Conservation (phyloP, 2,329 filamentous ascomycete species). For the Chaetomiaceae sp. region DNA sequence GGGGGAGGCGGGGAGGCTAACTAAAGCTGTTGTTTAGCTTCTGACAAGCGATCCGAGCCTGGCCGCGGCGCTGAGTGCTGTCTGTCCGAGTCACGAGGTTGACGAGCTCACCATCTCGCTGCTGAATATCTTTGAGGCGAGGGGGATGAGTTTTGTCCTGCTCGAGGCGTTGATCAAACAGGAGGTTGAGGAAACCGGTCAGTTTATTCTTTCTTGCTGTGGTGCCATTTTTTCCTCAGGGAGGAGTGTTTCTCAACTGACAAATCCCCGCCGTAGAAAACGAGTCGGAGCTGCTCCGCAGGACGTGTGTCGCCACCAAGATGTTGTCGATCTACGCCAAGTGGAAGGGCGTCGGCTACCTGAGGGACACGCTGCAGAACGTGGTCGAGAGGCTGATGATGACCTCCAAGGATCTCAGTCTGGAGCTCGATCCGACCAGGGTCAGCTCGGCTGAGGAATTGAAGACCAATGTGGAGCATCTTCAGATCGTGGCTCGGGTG, state of each 20-base stretch:
- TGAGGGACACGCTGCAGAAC: slow-evolving; percentile 60
- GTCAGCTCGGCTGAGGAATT: slow-evolving; percentile 57
- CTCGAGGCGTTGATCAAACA: slow-evolving; percentile 64
- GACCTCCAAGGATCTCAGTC: slow-evolving; percentile 61
- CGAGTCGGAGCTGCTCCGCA: slow-evolving; percentile 61
- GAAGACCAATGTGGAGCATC: slow-evolving; percentile 60
- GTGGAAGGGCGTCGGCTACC: slow-evolving; percentile 62
- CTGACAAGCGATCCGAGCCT: slow-evolving; percentile 59
- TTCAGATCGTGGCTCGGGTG: slow-evolving; percentile 63
- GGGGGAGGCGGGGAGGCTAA: neutral
- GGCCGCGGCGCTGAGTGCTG: slow-evolving; percentile 58
- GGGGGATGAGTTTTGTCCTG: slow-evolving; percentile 58
- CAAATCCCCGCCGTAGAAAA: slow-evolving; percentile 50
- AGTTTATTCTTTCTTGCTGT: slow-evolving; percentile 12
- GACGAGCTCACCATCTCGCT: slow-evolving; percentile 65
- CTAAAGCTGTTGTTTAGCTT: slow-evolving; percentile 36
- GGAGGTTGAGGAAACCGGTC: slow-evolving; percentile 62
- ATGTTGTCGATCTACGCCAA: slow-evolving; percentile 68
- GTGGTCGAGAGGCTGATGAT: slow-evolving; percentile 62
- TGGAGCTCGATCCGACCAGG: slow-evolving; percentile 62
- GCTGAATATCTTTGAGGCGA: slow-evolving; percentile 64
- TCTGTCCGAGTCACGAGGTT: slow-evolving; percentile 63
- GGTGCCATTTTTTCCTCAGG: neutral
- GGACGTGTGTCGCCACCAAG: slow-evolving; percentile 67
- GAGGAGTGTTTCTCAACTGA: neutral